A percentile compares a stretch with the other conserved stretches of the same genome.
These are phyloP conservation scores for Cyclotella distinguenda DNA, from an alignment of 108 stramenopile genomes.

Conservation along the genomic window DNA sequence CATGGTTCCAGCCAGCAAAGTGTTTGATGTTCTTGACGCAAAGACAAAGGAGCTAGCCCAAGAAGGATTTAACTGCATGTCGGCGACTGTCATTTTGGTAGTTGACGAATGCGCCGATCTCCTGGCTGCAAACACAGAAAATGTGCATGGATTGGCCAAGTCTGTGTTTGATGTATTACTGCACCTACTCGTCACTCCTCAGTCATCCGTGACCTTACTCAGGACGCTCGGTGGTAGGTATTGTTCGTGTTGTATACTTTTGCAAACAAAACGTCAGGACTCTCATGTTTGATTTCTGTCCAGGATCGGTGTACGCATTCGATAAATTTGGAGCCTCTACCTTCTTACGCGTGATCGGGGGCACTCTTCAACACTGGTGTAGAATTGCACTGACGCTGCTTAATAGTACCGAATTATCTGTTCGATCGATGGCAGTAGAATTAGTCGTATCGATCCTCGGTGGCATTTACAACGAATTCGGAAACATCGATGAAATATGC, in stretches of 20 bases:
- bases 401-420: constrained; percentile 82
- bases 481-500: constrained; percentile 66
- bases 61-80: constrained; percentile 86
- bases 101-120: constrained; percentile 72
- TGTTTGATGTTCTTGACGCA: constrained; percentile 26
- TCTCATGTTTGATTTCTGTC: not conserved
- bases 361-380: constrained; percentile 77
- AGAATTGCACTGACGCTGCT: constrained; percentile 73
- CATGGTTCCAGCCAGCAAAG: constrained; percentile 43
- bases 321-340: constrained; percentile 75
- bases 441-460: constrained; percentile 80
- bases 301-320: constrained; percentile 65
- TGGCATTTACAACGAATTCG: constrained; percentile 54
- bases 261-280: not conserved
- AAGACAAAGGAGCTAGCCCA: constrained; percentile 58
- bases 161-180: constrained; percentile 75
- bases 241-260: not conserved
- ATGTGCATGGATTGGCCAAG: constrained; percentile 56
- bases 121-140: constrained; percentile 40
- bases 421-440: constrained; percentile 86
- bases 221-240: constrained; percentile 72
- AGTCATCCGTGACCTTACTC: constrained; percentile 80
- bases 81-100: constrained; percentile 69
- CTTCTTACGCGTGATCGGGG: constrained; percentile 61
- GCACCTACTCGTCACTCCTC: constrained; percentile 76